Evolutionary conservation across 2,329 filamentous ascomycete species (phyloP).

Genomic region (Fusarium fujikuroi): DNA sequence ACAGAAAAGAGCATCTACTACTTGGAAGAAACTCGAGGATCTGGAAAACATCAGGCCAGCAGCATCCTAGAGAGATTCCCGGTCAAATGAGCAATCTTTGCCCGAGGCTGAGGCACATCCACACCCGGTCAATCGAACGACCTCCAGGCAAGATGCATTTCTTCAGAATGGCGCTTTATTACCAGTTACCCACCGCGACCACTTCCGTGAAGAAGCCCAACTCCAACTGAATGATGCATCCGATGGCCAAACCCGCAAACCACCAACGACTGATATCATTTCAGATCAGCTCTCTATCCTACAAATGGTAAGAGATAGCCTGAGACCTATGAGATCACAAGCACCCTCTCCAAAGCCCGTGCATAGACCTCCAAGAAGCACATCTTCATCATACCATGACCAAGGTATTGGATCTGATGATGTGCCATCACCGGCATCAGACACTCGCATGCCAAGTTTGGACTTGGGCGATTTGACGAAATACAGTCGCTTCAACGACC

Average conservation of each 20-base stretch:
- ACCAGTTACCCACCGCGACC: not conserved
- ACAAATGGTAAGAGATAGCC: slow-evolving; percentile 25
- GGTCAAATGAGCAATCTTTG: not conserved
- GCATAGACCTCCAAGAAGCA: slow-evolving; percentile 34
- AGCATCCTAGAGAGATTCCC: slow-evolving; percentile 7
- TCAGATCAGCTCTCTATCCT: slow-evolving; percentile 33
- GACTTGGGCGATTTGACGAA: slow-evolving; percentile 46
- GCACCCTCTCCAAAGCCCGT: slow-evolving; percentile 17
- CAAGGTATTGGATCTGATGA: slow-evolving; percentile 32
- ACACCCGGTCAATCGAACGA: slow-evolving; percentile 19
- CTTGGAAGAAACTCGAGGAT: not conserved
- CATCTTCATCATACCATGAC: slow-evolving; percentile 49
- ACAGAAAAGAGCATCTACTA: slow-evolving; percentile 5
- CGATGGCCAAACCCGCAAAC: not conserved
- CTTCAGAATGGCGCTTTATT: slow-evolving; percentile 13
- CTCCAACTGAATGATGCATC: slow-evolving; percentile 15
- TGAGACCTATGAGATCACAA: slow-evolving; percentile 18
- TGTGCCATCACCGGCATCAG: slow-evolving; percentile 46
- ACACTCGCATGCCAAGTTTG: slow-evolving; percentile 33
- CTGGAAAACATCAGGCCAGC: slow-evolving; percentile 21
- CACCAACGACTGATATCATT: slow-evolving; percentile 16
- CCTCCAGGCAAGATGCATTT: slow-evolving; percentile 14
- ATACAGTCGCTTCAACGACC: slow-evolving; percentile 46
- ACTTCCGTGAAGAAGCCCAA: slow-evolving; percentile 18
- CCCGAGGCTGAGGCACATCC: slow-evolving; percentile 24